Evolutionary conservation across 306 rosid species (phyloP), one percentile per base, ranked within the genome.

Genomic region (Gastrolobium villosum): DNA sequence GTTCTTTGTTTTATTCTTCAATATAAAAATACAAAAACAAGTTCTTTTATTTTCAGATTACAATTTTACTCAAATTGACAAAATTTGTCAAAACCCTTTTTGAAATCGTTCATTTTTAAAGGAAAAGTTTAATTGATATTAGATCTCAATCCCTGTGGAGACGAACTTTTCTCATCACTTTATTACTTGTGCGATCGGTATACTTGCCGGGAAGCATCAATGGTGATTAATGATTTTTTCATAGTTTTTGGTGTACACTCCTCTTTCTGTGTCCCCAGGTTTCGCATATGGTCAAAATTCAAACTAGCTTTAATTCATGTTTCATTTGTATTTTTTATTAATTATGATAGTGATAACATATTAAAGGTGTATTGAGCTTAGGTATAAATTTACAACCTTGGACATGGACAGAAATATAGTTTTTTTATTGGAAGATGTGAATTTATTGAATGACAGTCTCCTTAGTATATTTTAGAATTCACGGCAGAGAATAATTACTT

Each of bases 141-240:
- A n/a, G n/a, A n/a, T n/a, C n/a, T n/a, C n/a, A n/a, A n/a, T n/a
- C n/a, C n/a, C n/a, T n/a, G n/a, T n/a, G n/a, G n/a, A n/a, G n/a
- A n/a, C n/a, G n/a, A n/a, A n/a, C n/a, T n/a, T n/a, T n/a, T n/a
- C n/a, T n/a, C n/a, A n/a, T n/a, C n/a, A n/a, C n/a, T n/a, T n/a
- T n/a, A n/a, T n/a, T n/a, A n/a, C n/a, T n/a, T n/a, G n/a, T n/a
- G n/a, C n/a, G n/a, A n/a, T n/a, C n/a, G n/a, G n/a, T n/a, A n/a
- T n/a, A n/a, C n/a, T n/a, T n/a, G n/a, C n/a, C n/a, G n/a, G n/a
- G n/a, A n/a, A n/a, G n/a, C n/a, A n/a, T n/a, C n/a, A n/a, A n/a
- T n/a, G 72, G 37, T 75, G 72, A 75, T 62, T 49, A 53, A 63
- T 50, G 40, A 48, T 4, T 15, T 10, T 75, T 41, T 70, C 43